phyloP scores from a whole-genome alignment of 1,284 basidiomycete genomes.

The Ganoderma leucocontextum region DNA sequence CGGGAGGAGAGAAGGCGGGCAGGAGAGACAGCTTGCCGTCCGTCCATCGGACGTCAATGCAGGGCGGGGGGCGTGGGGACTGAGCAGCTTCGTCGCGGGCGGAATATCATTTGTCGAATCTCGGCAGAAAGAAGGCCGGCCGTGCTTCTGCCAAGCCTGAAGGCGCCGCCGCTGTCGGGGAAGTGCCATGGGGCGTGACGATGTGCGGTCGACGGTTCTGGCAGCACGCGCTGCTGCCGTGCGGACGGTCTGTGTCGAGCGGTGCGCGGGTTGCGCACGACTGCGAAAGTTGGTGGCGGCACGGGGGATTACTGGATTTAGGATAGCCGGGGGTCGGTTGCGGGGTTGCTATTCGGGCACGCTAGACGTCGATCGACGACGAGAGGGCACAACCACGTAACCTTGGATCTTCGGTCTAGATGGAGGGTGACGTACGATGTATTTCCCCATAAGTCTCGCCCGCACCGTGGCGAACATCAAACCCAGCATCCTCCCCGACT shows the following conservation, averaged over 20 bases:
- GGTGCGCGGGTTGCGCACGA: neutral
- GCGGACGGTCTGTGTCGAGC: slow-evolving; percentile 2
- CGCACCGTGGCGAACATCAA: neutral
- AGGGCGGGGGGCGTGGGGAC: slow-evolving; percentile 2
- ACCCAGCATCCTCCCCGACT: slow-evolving; percentile 3
- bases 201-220: slow-evolving; percentile 6
- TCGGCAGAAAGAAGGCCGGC: slow-evolving; percentile 32
- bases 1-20: slow-evolving; percentile 1
- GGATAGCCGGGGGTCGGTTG: slow-evolving; percentile 6
- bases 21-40: slow-evolving; percentile 6
- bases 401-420: slow-evolving; percentile 23
- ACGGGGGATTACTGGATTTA: neutral
- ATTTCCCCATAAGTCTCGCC: slow-evolving; percentile 18
- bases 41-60: slow-evolving; percentile 20
- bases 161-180: slow-evolving; percentile 16
- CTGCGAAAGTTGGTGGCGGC: neutral
- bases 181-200: slow-evolving; percentile 10
- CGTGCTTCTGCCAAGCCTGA: slow-evolving; percentile 34
- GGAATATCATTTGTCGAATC: slow-evolving; percentile 35
- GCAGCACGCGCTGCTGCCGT: slow-evolving; percentile 3
- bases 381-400: slow-evolving; percentile 4
- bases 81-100: slow-evolving; percentile 16
- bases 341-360: slow-evolving; percentile 6
- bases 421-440: slow-evolving; percentile 22
- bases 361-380: slow-evolving; percentile 21